A percentile compares a stretch with the other conserved stretches of the same genome.
Evolutionary conservation across 129 eudicot species (phyloP).

Genomic region (Pittosporum tobira): DNA sequence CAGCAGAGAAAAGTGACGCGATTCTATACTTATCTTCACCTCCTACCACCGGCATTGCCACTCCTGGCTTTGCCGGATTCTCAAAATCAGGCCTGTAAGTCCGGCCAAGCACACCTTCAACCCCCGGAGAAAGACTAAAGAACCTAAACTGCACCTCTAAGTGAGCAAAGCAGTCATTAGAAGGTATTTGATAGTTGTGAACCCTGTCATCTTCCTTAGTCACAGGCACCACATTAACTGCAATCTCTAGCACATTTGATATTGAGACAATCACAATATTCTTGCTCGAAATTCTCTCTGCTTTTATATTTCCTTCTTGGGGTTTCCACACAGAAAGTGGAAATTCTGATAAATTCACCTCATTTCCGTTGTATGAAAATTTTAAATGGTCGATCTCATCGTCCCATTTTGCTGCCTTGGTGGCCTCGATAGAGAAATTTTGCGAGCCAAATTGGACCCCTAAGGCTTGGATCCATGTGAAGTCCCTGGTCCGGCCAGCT

Average conservation of each 20-base stretch:
- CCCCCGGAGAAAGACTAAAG: constrained; percentile 28
- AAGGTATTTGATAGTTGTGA: constrained; percentile 41
- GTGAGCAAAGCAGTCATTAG: constrained; percentile 46
- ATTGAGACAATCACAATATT: constrained; percentile 38
- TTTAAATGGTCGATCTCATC: constrained; percentile 36
- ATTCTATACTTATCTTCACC: constrained; percentile 56
- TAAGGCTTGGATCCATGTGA: constrained; percentile 77
- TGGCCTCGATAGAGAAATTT: constrained; percentile 53
- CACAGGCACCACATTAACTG: constrained; percentile 42
- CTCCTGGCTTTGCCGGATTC: constrained; percentile 49
- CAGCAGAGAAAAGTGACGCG: constrained; percentile 32
- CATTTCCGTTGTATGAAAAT: constrained; percentile 31
- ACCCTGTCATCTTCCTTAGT: constrained; percentile 41
- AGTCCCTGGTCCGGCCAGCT: constrained; percentile 48
- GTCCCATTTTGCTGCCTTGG: constrained; percentile 45
- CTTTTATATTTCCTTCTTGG: constrained; percentile 17
- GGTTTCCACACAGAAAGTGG: constrained; percentile 39
- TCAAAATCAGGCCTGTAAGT: constrained; percentile 46
- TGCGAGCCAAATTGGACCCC: constrained; percentile 50
- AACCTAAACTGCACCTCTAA: constrained; percentile 49
- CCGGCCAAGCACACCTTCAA: constrained; percentile 52
- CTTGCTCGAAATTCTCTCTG: constrained; percentile 36
- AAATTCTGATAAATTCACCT: constrained; percentile 16
- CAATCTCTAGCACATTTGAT: constrained; percentile 32
- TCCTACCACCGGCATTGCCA: constrained; percentile 58